Conservation (phyloP, 352 stramenopile species). For the Aphanomyces invadans region DNA sequence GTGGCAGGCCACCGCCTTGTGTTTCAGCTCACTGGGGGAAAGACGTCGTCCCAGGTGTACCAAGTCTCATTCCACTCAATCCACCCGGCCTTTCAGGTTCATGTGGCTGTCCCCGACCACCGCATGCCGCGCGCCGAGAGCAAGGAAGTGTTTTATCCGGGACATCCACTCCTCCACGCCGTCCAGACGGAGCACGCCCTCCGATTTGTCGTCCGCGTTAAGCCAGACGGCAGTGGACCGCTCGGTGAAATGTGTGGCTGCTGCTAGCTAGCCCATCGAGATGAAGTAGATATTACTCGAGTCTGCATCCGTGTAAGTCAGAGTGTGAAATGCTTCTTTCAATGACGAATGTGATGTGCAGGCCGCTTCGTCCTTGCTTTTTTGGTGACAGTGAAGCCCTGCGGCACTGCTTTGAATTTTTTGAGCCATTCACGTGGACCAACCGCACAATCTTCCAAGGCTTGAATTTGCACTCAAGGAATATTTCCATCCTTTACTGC, state of each 20-base stretch:
- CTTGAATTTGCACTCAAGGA: too few species aligned
- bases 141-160: conserved; percentile 27
- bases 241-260: conserved; percentile 35
- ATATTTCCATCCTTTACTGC: too few species aligned
- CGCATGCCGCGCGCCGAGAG: conserved; percentile 24
- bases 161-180: conserved; percentile 28
- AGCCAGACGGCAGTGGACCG: conserved; percentile 30
- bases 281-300: not conserved
- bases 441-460: too few species aligned
- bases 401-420: too few species aligned
- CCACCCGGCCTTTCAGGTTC: conserved; percentile 30
- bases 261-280: conserved; percentile 26
- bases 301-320: not conserved
- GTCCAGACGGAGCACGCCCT: conserved; percentile 25
- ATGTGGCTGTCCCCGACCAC: conserved; percentile 29
- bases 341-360: too few species aligned
- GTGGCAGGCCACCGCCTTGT: conserved; percentile 24
- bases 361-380: too few species aligned
- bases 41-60: conserved; percentile 28
- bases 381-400: too few species aligned
- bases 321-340: not conserved
- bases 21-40: conserved; percentile 30
- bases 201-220: conserved; percentile 30
- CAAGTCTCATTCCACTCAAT: conserved; percentile 32
- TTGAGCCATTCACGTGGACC: too few species aligned